These are phyloP conservation scores for Candolleomyces aberdarensis DNA, from an alignment of 768 basidiomycete species.

Conservation along the genomic window DNA sequence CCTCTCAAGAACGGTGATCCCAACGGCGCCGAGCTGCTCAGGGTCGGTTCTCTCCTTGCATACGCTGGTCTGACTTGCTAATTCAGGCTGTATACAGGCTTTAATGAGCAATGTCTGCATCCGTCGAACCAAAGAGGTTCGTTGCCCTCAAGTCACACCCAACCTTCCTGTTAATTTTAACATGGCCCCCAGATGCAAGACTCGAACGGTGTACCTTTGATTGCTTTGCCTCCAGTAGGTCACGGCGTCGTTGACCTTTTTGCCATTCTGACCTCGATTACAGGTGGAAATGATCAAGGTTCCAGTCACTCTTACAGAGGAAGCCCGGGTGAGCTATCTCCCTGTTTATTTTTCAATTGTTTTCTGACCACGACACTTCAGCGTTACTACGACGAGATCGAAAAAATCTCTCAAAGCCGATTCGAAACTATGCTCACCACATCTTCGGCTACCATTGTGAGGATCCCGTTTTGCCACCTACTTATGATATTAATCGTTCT, in stretches of 20 bases:
- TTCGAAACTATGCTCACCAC: slow-evolving; percentile 53
- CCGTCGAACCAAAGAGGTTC: slow-evolving; percentile 78
- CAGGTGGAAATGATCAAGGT: slow-evolving; percentile 78
- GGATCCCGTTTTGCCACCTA: slow-evolving; percentile 5
- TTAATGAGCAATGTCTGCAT: slow-evolving; percentile 78
- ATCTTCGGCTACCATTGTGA: slow-evolving; percentile 40
- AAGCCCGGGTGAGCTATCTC: slow-evolving; percentile 53
- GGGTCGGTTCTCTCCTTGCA: slow-evolving; percentile 40
- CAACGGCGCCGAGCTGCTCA: slow-evolving; percentile 64
- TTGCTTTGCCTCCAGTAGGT: slow-evolving; percentile 69
- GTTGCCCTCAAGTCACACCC: background rate
- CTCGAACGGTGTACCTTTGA: slow-evolving; percentile 62
- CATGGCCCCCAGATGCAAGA: slow-evolving; percentile 73
- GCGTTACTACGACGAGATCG: slow-evolving; percentile 70
- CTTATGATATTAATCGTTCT: slow-evolving; percentile 3
- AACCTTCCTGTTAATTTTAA: background rate
- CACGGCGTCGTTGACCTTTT: background rate
- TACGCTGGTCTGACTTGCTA: slow-evolving; percentile 3
- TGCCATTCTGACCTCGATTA: background rate
- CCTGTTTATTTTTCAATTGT: slow-evolving; percentile 5
- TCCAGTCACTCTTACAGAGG: slow-evolving; percentile 59
- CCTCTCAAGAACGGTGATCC: slow-evolving; percentile 72
- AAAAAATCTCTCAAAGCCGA: slow-evolving; percentile 58
- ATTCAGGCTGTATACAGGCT: slow-evolving; percentile 38
- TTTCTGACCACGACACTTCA: slow-evolving; percentile 17